A percentile compares a stretch with the other conserved stretches of the same genome.
Conservation (phyloP, 192 early-diverging fungal species). For the Rhizophagus prolifer region DNA sequence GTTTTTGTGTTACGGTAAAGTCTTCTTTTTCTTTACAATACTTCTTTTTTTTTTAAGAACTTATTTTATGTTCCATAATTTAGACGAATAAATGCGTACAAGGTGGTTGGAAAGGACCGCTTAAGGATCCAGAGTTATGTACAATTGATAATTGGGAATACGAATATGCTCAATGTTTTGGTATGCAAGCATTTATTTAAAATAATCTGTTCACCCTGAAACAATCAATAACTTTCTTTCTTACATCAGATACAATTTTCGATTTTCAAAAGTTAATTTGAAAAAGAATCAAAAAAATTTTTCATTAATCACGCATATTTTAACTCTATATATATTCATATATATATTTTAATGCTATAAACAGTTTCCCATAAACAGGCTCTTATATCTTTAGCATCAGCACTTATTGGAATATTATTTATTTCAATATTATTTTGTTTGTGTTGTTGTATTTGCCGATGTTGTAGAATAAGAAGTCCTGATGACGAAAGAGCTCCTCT, state of each 20-base stretch:
- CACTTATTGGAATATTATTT: constrained; percentile 15
- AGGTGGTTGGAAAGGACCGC: constrained; percentile 24
- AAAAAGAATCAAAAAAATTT: too few relatives aligned
- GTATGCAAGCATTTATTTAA: not conserved
- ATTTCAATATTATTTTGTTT: constrained; percentile 6
- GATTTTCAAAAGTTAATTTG: not conserved
- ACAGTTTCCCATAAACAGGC: constrained; percentile 24
- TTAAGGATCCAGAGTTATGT: not conserved
- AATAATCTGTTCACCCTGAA: not conserved
- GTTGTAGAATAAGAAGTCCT: not conserved
- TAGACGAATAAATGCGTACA: constrained; percentile 18
- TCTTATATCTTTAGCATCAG: constrained; percentile 25
- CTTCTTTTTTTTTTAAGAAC: not conserved
- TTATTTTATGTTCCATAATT: not conserved
- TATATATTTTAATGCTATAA: not conserved
- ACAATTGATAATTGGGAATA: constrained; percentile 22
- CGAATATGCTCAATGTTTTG: constrained; percentile 30
- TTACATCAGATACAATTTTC: not conserved
- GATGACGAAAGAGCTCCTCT: constrained; percentile 27
- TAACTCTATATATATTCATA: too few relatives aligned
- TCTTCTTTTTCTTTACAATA: not conserved
- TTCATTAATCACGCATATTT: too few relatives aligned
- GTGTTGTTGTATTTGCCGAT: constrained; percentile 31
- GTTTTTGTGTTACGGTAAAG: constrained; percentile 27
- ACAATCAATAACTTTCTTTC: not conserved